Conservation (phyloP, 2,329 filamentous ascomycete species). For the Colletotrichum shisoi region DNA sequence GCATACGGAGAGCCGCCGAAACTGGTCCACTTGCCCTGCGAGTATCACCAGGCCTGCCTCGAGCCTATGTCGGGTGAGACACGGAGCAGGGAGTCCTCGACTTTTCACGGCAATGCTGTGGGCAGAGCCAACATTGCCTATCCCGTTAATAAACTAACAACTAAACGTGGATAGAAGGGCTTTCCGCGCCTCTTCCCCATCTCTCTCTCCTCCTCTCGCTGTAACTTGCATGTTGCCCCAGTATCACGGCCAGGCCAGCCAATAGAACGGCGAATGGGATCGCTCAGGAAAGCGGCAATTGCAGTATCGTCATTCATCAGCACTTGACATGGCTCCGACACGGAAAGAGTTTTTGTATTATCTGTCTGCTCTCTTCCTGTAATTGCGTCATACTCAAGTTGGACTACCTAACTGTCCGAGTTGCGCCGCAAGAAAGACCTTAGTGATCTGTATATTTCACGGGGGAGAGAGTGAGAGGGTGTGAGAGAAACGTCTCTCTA, state of each 20-base stretch:
- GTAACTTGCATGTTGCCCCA: conserved; percentile 24
- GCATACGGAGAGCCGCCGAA: neutral
- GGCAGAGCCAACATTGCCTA: neutral
- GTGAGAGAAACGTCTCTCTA: neutral
- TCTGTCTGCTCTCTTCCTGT: neutral
- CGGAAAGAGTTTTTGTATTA: conserved; percentile 3
- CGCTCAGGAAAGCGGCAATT: conserved; percentile 13
- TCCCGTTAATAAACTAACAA: neutral
- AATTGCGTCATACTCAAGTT: conserved; percentile 19
- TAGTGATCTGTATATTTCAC: no score
- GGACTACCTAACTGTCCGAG: neutral
- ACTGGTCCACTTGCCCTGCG: neutral
- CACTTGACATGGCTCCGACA: conserved; percentile 9
- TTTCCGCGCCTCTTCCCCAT: neutral
- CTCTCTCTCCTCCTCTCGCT: conserved; percentile 11
- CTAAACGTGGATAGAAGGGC: neutral
- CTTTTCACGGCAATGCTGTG: neutral
- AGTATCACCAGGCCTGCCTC: neutral
- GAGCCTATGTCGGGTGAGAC: neutral
- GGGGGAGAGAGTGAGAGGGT: no score
- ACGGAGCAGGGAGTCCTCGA: neutral
- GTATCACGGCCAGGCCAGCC: conserved; percentile 17
- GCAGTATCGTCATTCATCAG: conserved; percentile 12
- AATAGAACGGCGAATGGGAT: conserved; percentile 11
- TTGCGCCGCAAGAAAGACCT: neutral